Percentiles rank a stretch among this genome's conserved stretches.
Evolutionary conservation across 306 rosid species (phyloP).

Genomic region (Malus sylvestris): DNA sequence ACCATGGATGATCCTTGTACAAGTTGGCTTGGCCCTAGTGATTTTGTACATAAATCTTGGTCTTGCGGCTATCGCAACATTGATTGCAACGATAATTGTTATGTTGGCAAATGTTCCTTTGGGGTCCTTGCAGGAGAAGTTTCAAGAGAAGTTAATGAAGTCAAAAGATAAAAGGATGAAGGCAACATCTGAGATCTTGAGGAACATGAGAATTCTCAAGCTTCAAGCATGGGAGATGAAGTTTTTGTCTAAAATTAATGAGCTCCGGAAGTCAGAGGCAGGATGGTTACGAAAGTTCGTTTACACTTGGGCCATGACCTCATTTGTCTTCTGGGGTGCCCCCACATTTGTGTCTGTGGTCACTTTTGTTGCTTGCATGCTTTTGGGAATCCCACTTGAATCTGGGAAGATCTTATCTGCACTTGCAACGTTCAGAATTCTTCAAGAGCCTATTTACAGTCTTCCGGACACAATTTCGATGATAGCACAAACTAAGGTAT

Average conservation of each 20-base stretch:
- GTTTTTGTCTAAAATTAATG: conserved; percentile 58
- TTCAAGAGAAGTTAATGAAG: conserved; percentile 73
- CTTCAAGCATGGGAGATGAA: conserved; percentile 93
- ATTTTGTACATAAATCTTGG: conserved; percentile 69
- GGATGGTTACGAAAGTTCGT: conserved; percentile 59
- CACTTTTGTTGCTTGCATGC: conserved; percentile 66
- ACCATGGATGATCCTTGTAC: conserved; percentile 56
- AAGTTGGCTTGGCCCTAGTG: conserved; percentile 57
- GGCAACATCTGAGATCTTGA: conserved; percentile 62
- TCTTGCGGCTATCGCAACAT: conserved; percentile 62
- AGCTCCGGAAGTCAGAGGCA: conserved; percentile 50
- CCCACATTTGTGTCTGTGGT: conserved; percentile 69
- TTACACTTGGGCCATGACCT: conserved; percentile 31
- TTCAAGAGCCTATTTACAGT: conserved; percentile 59
- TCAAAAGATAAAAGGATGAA: conserved; percentile 85
- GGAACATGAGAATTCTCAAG: conserved; percentile 82
- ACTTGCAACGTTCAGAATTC: conserved; percentile 75
- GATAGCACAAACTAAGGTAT: conserved; percentile 68
- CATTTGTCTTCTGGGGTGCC: conserved; percentile 52
- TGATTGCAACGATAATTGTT: conserved; percentile 50
- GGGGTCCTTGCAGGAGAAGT: conserved; percentile 57
- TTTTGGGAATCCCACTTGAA: conserved; percentile 73
- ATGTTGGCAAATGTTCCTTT: conserved; percentile 68
- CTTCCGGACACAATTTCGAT: conserved; percentile 72
- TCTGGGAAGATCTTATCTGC: conserved; percentile 86